A percentile compares a stretch with the other conserved stretches of the same genome.
Evolutionary conservation across 306 rosid genomes (phyloP).

Genomic region (barrel medic (Medicago truncatula)): DNA sequence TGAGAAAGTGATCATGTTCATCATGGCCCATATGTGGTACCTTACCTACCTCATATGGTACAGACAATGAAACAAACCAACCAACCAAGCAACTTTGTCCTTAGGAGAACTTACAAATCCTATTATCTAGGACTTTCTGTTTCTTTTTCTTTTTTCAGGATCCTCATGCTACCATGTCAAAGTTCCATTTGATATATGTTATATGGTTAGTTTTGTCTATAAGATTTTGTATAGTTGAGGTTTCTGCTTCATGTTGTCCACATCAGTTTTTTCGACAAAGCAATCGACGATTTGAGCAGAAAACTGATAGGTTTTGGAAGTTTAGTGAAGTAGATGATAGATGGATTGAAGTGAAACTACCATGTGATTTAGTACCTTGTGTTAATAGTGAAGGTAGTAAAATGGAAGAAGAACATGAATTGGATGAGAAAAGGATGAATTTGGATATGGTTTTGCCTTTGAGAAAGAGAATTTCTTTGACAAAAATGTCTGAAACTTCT

Average conservation of each 20-base stretch:
- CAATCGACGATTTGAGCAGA: conserved; percentile 65
- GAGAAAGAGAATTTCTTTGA: conserved; percentile 84
- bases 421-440: conserved; percentile 41
- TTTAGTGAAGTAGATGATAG: conserved; percentile 68
- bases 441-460: conserved; percentile 46
- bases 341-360: conserved; percentile 84
- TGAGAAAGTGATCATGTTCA: conserved; percentile 35
- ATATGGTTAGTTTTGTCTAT: conserved; percentile 53
- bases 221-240: conserved; percentile 41
- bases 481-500: conserved; percentile 75
- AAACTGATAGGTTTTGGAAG: conserved; percentile 82
- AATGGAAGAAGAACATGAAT: conserved; percentile 40
- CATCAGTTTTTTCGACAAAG: conserved; percentile 53
- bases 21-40: conserved; percentile 52
- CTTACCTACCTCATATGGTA: conserved; percentile 38
- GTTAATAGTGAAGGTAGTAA: conserved; percentile 36
- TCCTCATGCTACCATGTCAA: conserved; percentile 56
- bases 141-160: background rate
- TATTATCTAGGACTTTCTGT: conserved; percentile 36
- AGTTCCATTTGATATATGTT: conserved; percentile 57
- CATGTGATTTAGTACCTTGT: conserved; percentile 72
- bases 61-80: background rate
- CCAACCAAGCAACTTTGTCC: conserved; percentile 34
- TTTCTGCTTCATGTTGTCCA: conserved; percentile 62
- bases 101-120: conserved; percentile 35